Evolutionary conservation across 2,329 filamentous ascomycete species (phyloP).

Genomic region (Podosphaera xanthii): DNA sequence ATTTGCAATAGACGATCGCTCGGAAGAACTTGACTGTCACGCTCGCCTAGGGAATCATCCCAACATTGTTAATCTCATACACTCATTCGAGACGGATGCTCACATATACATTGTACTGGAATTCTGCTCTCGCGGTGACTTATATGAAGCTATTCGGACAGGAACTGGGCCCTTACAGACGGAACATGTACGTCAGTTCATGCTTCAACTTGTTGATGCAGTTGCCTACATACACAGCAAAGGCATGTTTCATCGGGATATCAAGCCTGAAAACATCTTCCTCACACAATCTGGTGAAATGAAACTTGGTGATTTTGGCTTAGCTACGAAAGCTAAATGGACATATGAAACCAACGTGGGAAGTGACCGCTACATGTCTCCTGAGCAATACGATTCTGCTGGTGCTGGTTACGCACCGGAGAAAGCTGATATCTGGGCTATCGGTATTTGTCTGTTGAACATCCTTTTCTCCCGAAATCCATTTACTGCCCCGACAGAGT

Average conservation of each 20-base stretch:
- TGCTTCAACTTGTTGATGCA: conserved; percentile 79
- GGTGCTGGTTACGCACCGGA: conserved; percentile 77
- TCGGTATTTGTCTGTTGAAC: conserved; percentile 91
- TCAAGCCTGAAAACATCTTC: conserved; percentile 99
- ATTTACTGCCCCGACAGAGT: conserved; percentile 71
- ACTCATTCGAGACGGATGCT: conserved; percentile 76
- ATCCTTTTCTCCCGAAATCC: conserved; percentile 93
- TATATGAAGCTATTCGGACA: conserved; percentile 89
- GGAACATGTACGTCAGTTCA: conserved; percentile 89
- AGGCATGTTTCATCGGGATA: conserved; percentile 87
- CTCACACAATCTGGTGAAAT: conserved; percentile 64
- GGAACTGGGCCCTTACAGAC: conserved; percentile 79
- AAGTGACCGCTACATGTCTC: conserved; percentile 97
- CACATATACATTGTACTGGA: conserved; percentile 87
- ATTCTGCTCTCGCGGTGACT: conserved; percentile 82
- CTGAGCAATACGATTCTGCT: conserved; percentile 85
- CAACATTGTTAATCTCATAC: conserved; percentile 81
- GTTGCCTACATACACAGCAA: conserved; percentile 79
- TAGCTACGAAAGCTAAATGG: conserved; percentile 77
- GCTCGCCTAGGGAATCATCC: conserved; percentile 54
- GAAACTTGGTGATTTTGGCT: conserved; percentile 92
- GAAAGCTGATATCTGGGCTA: conserved; percentile 88
- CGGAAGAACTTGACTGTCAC: conserved; percentile 62
- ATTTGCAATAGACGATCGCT: conserved; percentile 59
- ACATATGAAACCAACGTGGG: conserved; percentile 84